Conservation (phyloP, 805 yeast species). For the Nakazawaea populi region DNA sequence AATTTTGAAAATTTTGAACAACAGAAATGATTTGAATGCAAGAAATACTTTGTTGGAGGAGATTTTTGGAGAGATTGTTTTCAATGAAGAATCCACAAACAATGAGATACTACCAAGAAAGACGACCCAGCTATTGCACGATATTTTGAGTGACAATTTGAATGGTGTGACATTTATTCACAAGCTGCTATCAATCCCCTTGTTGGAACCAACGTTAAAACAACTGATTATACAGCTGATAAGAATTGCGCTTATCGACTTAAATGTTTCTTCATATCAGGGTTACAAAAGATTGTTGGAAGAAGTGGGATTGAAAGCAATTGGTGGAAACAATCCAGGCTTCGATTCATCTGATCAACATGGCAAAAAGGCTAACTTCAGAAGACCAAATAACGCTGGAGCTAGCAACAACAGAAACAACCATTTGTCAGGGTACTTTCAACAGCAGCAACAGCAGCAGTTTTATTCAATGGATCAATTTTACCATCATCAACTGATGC, state of each 20-base stretch:
- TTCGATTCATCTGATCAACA: neutral
- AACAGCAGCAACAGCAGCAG: neutral
- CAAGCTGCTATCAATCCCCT: constrained; percentile 72
- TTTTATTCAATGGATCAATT: constrained; percentile 9
- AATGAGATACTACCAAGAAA: constrained; percentile 12
- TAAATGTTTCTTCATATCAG: constrained; percentile 51
- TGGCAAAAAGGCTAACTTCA: neutral
- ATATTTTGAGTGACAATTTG: constrained; percentile 57
- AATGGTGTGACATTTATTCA: constrained; percentile 76
- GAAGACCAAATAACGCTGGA: neutral
- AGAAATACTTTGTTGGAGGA: constrained; percentile 56
- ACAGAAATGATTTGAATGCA: constrained; percentile 58
- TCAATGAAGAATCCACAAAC: neutral
- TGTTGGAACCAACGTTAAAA: constrained; percentile 50
- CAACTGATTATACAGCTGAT: constrained; percentile 56
- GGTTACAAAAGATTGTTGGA: constrained; percentile 84
- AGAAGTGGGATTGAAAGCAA: constrained; percentile 67
- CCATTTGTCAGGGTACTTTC: neutral
- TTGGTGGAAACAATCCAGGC: neutral
- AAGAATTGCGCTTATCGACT: constrained; percentile 54
- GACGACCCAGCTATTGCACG: constrained; percentile 44
- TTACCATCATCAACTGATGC: constrained; percentile 4
- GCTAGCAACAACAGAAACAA: neutral
- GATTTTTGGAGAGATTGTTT: constrained; percentile 44
- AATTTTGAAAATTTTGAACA: constrained; percentile 69